phyloP scores from a whole-genome alignment of 2,329 filamentous ascomycete genomes.

The Fusarium veterinarium region DNA sequence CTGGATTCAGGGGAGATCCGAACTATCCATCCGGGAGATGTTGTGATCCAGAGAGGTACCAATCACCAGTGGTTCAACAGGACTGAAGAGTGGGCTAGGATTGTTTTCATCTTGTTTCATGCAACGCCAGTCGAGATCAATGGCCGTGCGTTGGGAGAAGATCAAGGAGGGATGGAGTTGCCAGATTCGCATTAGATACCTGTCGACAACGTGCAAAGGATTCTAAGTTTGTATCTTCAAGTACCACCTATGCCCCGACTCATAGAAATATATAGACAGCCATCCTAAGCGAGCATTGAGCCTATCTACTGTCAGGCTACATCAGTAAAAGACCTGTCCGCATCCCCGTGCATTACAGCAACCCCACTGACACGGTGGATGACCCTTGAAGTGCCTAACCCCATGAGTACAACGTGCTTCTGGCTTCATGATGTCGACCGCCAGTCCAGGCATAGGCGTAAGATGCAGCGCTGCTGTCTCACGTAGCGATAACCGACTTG shows the following conservation, averaged over 20 bases:
- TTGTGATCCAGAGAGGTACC: conserved; percentile 18
- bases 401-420: neutral
- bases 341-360: neutral
- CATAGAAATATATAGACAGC: rapidly evolving
- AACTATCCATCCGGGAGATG: neutral
- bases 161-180: neutral
- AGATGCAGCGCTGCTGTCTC: neutral
- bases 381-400: neutral
- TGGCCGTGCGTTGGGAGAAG: neutral
- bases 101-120: neutral
- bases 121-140: neutral
- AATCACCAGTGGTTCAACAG: conserved; percentile 22
- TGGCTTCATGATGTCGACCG: neutral
- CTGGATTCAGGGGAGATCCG: conserved; percentile 14
- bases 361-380: neutral
- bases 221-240: rapidly evolving
- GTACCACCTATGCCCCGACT: rapidly evolving
- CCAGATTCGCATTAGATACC: neutral
- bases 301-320: neutral
- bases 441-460: neutral
- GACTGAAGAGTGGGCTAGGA: neutral
- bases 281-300: rapidly evolving
- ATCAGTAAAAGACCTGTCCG: neutral
- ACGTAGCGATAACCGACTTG: neutral
- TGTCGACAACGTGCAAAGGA: no score